Percentiles rank a stretch among this genome's conserved stretches.
Evolutionary conservation across 2,329 filamentous ascomycete species (phyloP).

Genomic region (Tolypocladium pustulatum): DNA sequence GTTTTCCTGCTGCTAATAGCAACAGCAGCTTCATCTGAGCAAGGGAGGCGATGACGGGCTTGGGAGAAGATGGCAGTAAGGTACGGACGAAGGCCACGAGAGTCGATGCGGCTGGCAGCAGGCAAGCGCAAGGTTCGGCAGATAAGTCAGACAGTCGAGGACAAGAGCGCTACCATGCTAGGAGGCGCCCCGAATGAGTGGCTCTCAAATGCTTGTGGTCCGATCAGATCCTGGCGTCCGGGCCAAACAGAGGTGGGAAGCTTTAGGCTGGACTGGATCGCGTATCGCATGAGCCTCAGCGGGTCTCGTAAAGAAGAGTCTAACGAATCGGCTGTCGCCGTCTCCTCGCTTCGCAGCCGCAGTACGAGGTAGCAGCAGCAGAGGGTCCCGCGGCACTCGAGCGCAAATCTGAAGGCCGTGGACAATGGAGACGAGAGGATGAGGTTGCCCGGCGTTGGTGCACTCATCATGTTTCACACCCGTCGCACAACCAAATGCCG

Average conservation of each 20-base stretch:
- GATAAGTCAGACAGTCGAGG: not conserved
- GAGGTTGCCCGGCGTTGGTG: not conserved
- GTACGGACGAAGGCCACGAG: not conserved
- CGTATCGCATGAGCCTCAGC: not conserved
- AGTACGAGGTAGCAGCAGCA: not conserved
- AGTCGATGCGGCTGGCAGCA: not conserved
- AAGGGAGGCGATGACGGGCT: not conserved
- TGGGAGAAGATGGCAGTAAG: not conserved
- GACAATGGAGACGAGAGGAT: not conserved
- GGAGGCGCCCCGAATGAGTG: not conserved
- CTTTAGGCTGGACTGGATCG: not conserved
- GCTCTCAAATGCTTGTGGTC: not conserved
- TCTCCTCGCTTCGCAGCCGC: not conserved
- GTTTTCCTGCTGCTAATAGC: not conserved
- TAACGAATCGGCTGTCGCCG: not conserved
- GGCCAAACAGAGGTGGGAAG: not conserved
- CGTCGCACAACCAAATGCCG: too few species aligned
- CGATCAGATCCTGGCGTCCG: not conserved
- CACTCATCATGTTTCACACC: not conserved
- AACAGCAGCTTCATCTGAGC: slow-evolving; percentile 1
- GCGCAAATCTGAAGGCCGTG: not conserved
- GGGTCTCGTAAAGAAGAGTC: not conserved
- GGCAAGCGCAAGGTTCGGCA: not conserved
- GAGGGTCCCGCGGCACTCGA: not conserved
- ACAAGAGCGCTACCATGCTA: not conserved